Conservation (phyloP, 1,284 basidiomycete species). For the Ustilago loliicola region DNA sequence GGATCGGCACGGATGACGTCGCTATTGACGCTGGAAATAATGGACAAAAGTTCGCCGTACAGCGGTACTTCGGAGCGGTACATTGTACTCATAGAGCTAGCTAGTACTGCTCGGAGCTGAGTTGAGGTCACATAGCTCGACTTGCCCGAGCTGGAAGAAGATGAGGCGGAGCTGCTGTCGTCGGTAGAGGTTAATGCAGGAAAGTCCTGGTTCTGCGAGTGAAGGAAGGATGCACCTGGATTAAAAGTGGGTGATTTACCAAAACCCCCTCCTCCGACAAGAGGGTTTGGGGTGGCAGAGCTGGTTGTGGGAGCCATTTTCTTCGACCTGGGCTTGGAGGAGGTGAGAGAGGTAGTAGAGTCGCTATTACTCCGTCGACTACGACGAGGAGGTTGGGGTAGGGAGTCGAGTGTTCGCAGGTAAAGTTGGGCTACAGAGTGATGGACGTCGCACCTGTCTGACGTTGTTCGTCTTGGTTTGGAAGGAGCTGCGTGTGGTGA, state of each 20-base stretch:
- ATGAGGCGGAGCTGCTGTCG: constrained; percentile 5
- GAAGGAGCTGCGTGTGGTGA: neutral
- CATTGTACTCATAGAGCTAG: constrained; percentile 70
- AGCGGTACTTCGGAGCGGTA: constrained; percentile 72
- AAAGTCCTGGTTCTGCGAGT: constrained; percentile 21
- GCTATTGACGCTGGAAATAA: constrained; percentile 71
- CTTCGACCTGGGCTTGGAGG: neutral
- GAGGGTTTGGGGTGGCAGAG: neutral
- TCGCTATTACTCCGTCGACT: constrained; percentile 6
- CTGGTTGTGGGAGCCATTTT: neutral
- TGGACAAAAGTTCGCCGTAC: constrained; percentile 71
- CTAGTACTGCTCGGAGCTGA: constrained; percentile 70
- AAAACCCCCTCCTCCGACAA: neutral
- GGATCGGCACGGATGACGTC: constrained; percentile 32
- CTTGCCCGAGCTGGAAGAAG: constrained; percentile 3
- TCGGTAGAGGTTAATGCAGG: constrained; percentile 27
- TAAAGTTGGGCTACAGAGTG: constrained; percentile 40
- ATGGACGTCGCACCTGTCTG: constrained; percentile 42
- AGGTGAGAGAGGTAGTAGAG: neutral
- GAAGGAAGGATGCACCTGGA: constrained; percentile 2
- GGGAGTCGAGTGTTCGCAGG: constrained; percentile 18
- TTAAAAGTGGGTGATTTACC: constrained; percentile 3
- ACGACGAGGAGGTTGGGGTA: no score
- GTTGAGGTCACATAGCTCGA: constrained; percentile 16
- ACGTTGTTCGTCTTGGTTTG: neutral